A percentile compares a stretch with the other conserved stretches of the same genome.
phyloP scores from a whole-genome alignment of 2,329 filamentous ascomycete genomes.

The Ophiostoma sp. region DNA sequence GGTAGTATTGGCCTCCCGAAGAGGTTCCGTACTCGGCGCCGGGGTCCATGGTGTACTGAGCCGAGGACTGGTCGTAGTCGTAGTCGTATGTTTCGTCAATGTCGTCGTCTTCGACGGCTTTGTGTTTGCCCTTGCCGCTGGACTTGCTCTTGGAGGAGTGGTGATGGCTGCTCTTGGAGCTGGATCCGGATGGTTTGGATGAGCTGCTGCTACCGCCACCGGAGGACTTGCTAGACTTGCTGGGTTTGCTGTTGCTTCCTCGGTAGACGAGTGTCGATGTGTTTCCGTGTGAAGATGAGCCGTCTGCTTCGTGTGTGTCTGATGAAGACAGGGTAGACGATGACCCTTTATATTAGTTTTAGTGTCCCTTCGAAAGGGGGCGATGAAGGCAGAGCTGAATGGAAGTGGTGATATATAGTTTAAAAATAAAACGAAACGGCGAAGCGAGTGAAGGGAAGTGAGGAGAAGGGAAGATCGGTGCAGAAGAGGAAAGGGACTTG shows the following conservation, averaged over 20 bases:
- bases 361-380: background rate
- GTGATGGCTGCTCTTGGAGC: constrained; percentile 1
- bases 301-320: constrained; percentile 13
- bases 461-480: background rate
- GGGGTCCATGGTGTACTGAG: constrained; percentile 2
- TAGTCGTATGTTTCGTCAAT: background rate
- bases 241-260: background rate
- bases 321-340: background rate
- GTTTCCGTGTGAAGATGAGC: background rate
- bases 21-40: background rate
- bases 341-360: constrained; percentile 23
- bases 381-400: background rate
- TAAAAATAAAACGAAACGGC: constrained; percentile 7
- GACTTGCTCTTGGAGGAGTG: constrained; percentile 5
- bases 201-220: background rate
- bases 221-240: background rate
- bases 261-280: constrained; percentile 6
- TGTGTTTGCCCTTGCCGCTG: background rate
- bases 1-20: constrained; percentile 2
- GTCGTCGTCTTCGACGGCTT: background rate
- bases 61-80: background rate
- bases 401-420: background rate
- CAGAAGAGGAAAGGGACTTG: background rate
- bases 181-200: background rate
- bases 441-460: background rate